Conservation (phyloP, 2,329 filamentous ascomycete genomes). For the Fusarium veterinarium region DNA sequence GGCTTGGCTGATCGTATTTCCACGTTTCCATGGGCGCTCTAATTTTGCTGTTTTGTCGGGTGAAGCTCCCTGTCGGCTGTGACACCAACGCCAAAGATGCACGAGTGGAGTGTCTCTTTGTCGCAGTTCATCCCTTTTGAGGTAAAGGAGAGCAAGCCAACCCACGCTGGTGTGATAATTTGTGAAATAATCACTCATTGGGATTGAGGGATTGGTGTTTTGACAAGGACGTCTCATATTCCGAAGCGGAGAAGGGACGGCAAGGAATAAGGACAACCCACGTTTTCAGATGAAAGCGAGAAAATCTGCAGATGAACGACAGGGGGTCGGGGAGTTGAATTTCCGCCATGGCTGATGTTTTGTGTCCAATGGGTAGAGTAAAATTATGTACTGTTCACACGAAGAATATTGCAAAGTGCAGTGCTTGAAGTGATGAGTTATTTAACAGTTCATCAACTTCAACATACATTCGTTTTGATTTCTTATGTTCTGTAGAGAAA, state of each 20-base stretch:
- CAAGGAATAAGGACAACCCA: conserved; percentile 29
- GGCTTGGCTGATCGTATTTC: conserved; percentile 7
- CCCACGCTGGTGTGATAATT: conserved; percentile 9
- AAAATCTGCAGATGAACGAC: conserved; percentile 24
- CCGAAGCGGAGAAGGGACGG: conserved; percentile 11
- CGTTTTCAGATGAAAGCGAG: conserved; percentile 16
- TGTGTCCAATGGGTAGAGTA: not conserved
- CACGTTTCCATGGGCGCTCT: conserved; percentile 25
- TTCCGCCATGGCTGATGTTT: conserved; percentile 3
- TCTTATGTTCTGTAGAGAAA: not conserved
- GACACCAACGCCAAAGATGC: conserved; percentile 6
- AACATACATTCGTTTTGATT: not conserved
- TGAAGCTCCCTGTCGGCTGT: conserved; percentile 4
- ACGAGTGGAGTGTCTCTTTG: conserved; percentile 23
- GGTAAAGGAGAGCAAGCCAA: not conserved
- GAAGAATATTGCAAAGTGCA: not conserved
- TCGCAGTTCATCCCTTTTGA: conserved; percentile 13
- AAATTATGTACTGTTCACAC: not conserved
- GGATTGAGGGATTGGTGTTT: conserved; percentile 11
- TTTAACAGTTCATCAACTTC: no score
- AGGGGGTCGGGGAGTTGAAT: conserved; percentile 37
- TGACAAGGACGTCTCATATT: not conserved
- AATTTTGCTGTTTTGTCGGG: conserved; percentile 10
- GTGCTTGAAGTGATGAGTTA: not conserved
- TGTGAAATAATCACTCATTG: conserved; percentile 31